Percentiles rank a stretch among this genome's conserved stretches.
Evolutionary conservation across 306 rosid species (phyloP).

Genomic region (Betula pendula): DNA sequence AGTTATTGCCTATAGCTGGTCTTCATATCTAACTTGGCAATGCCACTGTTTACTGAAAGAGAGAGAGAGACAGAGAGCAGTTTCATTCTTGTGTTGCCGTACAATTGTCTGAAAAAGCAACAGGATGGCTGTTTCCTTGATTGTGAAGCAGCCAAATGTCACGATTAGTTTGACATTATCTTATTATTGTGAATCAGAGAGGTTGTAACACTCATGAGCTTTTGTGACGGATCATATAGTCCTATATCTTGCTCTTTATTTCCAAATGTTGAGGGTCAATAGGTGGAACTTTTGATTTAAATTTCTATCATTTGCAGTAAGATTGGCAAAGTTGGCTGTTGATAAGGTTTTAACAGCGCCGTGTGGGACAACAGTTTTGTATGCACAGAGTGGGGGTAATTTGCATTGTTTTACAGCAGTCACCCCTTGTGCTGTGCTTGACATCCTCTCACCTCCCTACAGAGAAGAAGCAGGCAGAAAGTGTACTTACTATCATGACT

Average conservation of each 20-base stretch:
- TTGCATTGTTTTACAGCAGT: slow-evolving; percentile 88
- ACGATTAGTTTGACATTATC: neutral
- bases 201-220: neutral
- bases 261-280: slow-evolving; percentile 8
- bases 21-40: neutral
- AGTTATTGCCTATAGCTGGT: neutral
- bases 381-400: slow-evolving; percentile 82
- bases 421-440: slow-evolving; percentile 86
- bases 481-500: slow-evolving; percentile 82
- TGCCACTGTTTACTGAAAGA: neutral
- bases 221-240: neutral
- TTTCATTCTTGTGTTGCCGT: neutral
- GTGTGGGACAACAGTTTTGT: slow-evolving; percentile 67
- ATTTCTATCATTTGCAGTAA: slow-evolving; percentile 42
- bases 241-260: slow-evolving; percentile 18
- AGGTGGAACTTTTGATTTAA: neutral
- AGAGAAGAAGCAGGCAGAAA: slow-evolving; percentile 74
- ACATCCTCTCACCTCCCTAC: slow-evolving; percentile 86
- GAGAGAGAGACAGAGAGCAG: neutral
- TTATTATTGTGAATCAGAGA: neutral
- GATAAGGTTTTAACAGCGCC: slow-evolving; percentile 77
- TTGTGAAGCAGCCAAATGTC: neutral
- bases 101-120: neutral
- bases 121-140: neutral
- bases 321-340: slow-evolving; percentile 76